phyloP scores from a whole-genome alignment of 768 basidiomycete species.

The Mycena haematopus region DNA sequence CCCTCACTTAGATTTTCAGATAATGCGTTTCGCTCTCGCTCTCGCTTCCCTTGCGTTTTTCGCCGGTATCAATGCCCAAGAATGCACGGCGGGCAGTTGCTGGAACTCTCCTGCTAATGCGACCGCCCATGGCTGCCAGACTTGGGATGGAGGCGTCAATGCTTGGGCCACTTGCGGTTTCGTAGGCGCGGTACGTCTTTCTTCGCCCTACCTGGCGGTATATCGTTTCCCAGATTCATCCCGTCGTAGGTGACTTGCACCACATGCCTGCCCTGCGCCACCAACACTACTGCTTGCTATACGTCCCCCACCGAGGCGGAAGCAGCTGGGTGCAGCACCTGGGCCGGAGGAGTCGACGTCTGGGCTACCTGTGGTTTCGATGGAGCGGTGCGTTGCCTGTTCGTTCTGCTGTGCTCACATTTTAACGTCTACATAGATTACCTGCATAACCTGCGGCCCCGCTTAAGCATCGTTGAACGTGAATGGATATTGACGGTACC shows the following conservation, averaged over 20 bases:
- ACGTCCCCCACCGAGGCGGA: constrained; percentile 9
- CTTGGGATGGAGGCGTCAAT: constrained; percentile 14
- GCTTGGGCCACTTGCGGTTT: constrained; percentile 13
- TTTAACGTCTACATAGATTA: not conserved
- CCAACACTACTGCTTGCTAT: constrained; percentile 2
- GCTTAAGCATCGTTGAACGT: not conserved
- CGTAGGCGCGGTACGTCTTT: constrained; percentile 12
- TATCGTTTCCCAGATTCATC: not conserved
- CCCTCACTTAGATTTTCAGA: not conserved
- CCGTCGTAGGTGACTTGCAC: constrained; percentile 16
- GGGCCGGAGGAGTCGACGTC: constrained; percentile 13
- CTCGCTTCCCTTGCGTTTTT: constrained; percentile 12
- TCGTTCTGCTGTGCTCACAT: not conserved
- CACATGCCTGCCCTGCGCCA: constrained; percentile 10
- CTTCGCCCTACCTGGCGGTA: not conserved
- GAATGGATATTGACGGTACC: not conserved
- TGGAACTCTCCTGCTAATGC: constrained; percentile 19
- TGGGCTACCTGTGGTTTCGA: constrained; percentile 15
- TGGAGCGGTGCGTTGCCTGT: constrained; percentile 10
- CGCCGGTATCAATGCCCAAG: constrained; percentile 1
- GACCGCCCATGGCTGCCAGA: constrained; percentile 11
- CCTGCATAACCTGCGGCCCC: not conserved
- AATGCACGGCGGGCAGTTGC: constrained; percentile 9
- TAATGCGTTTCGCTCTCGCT: constrained; percentile 5
- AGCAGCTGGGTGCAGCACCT: constrained; percentile 2